Conservation (phyloP, 2,329 filamentous ascomycete genomes). For the Beauveria medogensis region DNA sequence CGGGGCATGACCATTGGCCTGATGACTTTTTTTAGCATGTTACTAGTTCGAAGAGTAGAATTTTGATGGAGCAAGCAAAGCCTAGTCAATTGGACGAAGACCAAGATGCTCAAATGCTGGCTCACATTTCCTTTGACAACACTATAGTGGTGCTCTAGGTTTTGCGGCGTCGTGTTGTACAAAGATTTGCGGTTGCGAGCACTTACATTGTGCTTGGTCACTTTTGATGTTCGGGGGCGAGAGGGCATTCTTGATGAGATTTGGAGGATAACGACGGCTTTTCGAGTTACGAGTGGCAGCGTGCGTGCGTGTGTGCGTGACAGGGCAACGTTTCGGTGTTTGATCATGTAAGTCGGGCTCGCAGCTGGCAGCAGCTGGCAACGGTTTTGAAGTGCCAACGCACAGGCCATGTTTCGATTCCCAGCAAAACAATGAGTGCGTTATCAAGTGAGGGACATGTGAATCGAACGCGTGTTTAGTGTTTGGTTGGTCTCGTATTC, state of each 20-base stretch:
- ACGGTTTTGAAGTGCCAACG: background rate
- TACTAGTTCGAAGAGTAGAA: background rate
- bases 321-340: background rate
- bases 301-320: background rate
- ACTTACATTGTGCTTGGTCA: conserved; percentile 2
- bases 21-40: background rate
- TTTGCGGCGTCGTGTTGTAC: conserved; percentile 19
- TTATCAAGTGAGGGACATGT: background rate
- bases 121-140: conserved; percentile 6
- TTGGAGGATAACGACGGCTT: background rate
- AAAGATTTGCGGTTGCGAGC: conserved; percentile 15
- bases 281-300: conserved; percentile 12
- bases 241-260: background rate
- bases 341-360: conserved; percentile 12
- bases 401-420: conserved; percentile 8
- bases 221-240: background rate
- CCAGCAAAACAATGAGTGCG: background rate
- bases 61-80: background rate
- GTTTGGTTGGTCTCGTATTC: background rate
- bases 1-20: conserved; percentile 13
- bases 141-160: conserved; percentile 23
- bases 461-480: background rate
- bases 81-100: background rate
- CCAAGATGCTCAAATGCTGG: background rate
- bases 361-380: conserved; percentile 19